Conservation (phyloP, 2,329 filamentous ascomycete genomes). For the Coniochaeta sp. region DNA sequence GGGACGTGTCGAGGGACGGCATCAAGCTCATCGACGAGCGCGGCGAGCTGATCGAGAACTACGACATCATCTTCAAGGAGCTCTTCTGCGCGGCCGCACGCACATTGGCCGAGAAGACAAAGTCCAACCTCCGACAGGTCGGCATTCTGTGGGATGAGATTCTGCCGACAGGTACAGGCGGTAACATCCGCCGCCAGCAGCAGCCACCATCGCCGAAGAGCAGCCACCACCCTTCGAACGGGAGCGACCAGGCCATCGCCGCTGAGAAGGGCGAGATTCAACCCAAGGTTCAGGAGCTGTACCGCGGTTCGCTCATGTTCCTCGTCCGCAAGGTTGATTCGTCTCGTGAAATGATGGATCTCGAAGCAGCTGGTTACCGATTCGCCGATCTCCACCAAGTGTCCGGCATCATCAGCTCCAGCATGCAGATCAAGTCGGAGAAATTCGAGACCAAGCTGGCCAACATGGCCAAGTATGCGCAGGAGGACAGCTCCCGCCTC, state of each 20-base stretch:
- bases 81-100: constrained; percentile 75
- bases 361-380: constrained; percentile 69
- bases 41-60: constrained; percentile 56
- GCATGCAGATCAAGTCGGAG: constrained; percentile 63
- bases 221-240: not conserved
- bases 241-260: constrained; percentile 22
- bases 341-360: constrained; percentile 50
- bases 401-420: constrained; percentile 58
- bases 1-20: constrained; percentile 25
- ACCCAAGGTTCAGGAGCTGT: constrained; percentile 30
- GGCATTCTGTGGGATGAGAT: constrained; percentile 74
- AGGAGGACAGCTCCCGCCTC: constrained; percentile 34
- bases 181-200: constrained; percentile 14
- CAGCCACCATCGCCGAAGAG: constrained; percentile 18
- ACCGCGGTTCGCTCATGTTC: constrained; percentile 74
- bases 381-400: constrained; percentile 68
- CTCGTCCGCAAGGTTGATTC: constrained; percentile 59
- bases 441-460: constrained; percentile 56
- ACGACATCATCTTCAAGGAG: constrained; percentile 72
- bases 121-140: constrained; percentile 53
- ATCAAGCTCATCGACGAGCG: constrained; percentile 45
- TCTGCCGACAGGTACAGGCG: constrained; percentile 49
- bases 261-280: constrained; percentile 32
- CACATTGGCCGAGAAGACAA: constrained; percentile 62
- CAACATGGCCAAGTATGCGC: constrained; percentile 55